These are phyloP conservation scores for Ophiostoma ips DNA, from an alignment of 2,329 filamentous ascomycete species.

Conservation along the genomic window DNA sequence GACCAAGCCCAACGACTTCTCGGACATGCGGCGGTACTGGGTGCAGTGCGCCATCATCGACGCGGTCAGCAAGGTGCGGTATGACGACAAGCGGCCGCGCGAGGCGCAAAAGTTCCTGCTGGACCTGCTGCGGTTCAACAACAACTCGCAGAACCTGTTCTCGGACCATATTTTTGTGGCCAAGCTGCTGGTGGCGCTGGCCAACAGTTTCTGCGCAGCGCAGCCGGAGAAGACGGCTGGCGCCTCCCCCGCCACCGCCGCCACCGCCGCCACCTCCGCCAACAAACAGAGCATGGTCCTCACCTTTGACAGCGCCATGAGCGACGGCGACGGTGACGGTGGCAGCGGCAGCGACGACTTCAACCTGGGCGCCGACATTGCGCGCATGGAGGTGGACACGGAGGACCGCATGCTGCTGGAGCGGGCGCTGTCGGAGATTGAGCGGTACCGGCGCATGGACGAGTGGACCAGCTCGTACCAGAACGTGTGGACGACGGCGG, in stretches of 20 bases:
- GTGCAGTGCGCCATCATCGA: conserved; percentile 73
- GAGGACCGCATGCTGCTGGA: conserved; percentile 31
- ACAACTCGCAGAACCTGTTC: conserved; percentile 79
- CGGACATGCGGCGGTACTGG: conserved; percentile 70
- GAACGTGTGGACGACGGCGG: conserved; percentile 51
- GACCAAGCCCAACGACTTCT: conserved; percentile 82
- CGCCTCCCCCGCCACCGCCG: background rate
- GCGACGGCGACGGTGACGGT: conserved; percentile 16
- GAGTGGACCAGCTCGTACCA: conserved; percentile 56
- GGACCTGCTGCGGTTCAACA: conserved; percentile 83
- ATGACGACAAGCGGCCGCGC: conserved; percentile 65
- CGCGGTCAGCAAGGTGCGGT: conserved; percentile 66
- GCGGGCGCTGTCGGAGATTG: conserved; percentile 46
- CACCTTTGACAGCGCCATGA: conserved; percentile 22
- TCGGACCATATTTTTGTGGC: conserved; percentile 86
- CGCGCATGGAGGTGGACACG: conserved; percentile 26
- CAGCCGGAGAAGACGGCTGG: background rate
- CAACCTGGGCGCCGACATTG: conserved; percentile 25
- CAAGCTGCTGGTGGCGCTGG: conserved; percentile 53
- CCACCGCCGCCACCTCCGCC: background rate
- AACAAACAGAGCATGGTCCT: conserved; percentile 16
- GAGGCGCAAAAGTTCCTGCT: conserved; percentile 72
- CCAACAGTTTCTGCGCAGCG: conserved; percentile 40
- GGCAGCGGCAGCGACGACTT: conserved; percentile 18
- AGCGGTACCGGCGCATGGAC: conserved; percentile 52